Evolutionary conservation across 1,284 basidiomycete genomes (phyloP).

Genomic region (Pascua sp.): DNA sequence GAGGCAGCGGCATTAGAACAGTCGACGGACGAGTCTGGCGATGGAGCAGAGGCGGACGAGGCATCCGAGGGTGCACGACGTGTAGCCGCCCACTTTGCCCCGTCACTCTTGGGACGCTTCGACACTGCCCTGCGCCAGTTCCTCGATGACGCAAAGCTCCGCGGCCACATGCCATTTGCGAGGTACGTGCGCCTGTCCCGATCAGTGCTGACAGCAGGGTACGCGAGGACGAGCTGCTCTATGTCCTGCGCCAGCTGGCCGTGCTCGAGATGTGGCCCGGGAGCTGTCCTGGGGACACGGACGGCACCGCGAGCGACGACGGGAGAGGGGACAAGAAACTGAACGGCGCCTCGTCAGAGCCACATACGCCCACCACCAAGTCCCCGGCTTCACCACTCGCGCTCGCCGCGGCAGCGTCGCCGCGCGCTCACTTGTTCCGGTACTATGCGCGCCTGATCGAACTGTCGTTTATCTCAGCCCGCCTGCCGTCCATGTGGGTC

Average conservation of each 20-base stretch:
- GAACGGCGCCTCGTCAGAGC: background rate
- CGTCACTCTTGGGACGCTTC: slow-evolving; percentile 66
- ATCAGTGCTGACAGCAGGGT: slow-evolving; percentile 54
- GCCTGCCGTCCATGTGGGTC: slow-evolving; percentile 66
- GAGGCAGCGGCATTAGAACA: background rate
- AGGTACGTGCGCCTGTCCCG: slow-evolving; percentile 54
- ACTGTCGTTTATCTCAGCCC: slow-evolving; percentile 65
- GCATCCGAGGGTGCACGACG: background rate
- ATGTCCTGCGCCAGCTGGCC: slow-evolving; percentile 72
- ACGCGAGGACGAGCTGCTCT: slow-evolving; percentile 84
- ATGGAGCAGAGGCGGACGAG: background rate
- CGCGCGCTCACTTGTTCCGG: slow-evolving; percentile 75
- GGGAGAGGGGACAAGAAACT: background rate
- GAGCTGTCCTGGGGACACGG: slow-evolving; percentile 45
- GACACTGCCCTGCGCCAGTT: slow-evolving; percentile 65
- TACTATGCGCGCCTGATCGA: slow-evolving; percentile 75
- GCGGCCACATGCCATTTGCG: slow-evolving; percentile 79
- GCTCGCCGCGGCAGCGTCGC: slow-evolving; percentile 60
- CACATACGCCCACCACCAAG: too few relatives aligned
- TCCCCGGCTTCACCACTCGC: slow-evolving; percentile 12
- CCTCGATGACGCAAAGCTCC: slow-evolving; percentile 73
- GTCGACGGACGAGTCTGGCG: background rate
- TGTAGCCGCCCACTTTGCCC: slow-evolving; percentile 12
- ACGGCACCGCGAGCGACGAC: background rate
- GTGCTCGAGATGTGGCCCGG: slow-evolving; percentile 67